Base-by-base conservation (phyloP, 257 asterid species). In the Phtheirospermum japonicum region DNA sequence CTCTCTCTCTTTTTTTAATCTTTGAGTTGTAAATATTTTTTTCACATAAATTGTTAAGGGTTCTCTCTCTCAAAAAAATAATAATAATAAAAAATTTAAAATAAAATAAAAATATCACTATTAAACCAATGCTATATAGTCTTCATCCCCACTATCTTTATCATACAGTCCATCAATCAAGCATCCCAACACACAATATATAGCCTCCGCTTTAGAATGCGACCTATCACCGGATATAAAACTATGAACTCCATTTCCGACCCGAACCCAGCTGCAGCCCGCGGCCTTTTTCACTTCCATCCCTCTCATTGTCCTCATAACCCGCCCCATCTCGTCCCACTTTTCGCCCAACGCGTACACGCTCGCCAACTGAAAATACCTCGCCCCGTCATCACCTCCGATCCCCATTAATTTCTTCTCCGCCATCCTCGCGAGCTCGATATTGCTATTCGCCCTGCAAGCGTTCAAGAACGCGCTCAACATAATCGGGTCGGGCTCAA, bases 271-370 rank as follows among this genome's bases (percentile, higher is more conserved):
- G 49, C 97, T 92, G 56, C 96, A 85, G 54, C 96, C 99, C 1
- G 86, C 76, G 51, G 71, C 55, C 76, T 92, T 92, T 84, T 82
- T 92, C 30, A 59, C 87, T 43, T 80, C 88, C 69, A 73, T 82
- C 71, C 80, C 80, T 71, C 91, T 89, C 97, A 92, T 92, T 70
- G 75, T 76, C 81, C 81, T 85, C 99, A 92, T 82, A 62, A 89
- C 65, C 73, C 97, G 72, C 30, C 91, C 88, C 93, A 76, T 89
- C 60, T 92, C 97, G 2, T 76, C 86, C 99, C 99, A 89, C 73
- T 71, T 73, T 14, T 85, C 96, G 4, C 82, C 95, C 3, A 77
- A 79, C 7, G 96, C 97, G 69, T 92, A 92, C 7, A 82, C 75
- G 39, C 87, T 79, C 17, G 99, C 99, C 65, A 92, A 68, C 75